A percentile compares a stretch with the other conserved stretches of the same genome.
phyloP scores from a whole-genome alignment of 805 yeast genomes.

The Candida berthetii region DNA sequence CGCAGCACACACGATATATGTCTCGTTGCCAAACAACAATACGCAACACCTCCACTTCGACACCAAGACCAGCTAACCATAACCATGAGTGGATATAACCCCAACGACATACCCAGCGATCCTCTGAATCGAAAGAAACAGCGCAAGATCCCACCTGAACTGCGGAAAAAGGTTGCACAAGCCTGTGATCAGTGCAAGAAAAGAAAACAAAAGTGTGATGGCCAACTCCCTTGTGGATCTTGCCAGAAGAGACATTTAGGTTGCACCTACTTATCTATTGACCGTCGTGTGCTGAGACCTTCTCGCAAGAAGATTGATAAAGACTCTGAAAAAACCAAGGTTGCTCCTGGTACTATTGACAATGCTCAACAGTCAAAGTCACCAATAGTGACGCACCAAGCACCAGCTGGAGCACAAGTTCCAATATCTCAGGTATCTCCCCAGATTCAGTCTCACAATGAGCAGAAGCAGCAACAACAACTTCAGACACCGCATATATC shows the following conservation, averaged over 20 bases:
- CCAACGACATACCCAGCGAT: neutral
- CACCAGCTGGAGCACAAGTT: constrained; percentile 1
- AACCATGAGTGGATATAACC: constrained; percentile 7
- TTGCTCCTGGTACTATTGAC: neutral
- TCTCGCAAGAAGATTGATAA: constrained; percentile 8
- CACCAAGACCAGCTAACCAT: constrained; percentile 53
- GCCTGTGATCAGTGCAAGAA: constrained; percentile 43
- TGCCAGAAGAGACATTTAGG: constrained; percentile 23
- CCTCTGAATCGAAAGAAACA: constrained; percentile 9
- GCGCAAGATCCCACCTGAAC: constrained; percentile 19
- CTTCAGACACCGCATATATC: neutral
- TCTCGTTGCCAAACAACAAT: no score
- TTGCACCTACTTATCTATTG: constrained; percentile 24
- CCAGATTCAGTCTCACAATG: no score
- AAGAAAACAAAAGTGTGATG: constrained; percentile 30
- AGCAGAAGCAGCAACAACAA: neutral
- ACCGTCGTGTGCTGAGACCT: constrained; percentile 16
- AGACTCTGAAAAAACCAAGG: neutral
- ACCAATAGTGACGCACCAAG: neutral
- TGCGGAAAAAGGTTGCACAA: constrained; percentile 34
- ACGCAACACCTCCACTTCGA: no score
- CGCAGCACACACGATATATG: no score
- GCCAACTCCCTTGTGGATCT: constrained; percentile 27
- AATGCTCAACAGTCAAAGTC: neutral
- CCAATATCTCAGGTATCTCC: no score